Evolutionary conservation across 768 basidiomycete species (phyloP).

Genomic region (Kwoniella sp.): DNA sequence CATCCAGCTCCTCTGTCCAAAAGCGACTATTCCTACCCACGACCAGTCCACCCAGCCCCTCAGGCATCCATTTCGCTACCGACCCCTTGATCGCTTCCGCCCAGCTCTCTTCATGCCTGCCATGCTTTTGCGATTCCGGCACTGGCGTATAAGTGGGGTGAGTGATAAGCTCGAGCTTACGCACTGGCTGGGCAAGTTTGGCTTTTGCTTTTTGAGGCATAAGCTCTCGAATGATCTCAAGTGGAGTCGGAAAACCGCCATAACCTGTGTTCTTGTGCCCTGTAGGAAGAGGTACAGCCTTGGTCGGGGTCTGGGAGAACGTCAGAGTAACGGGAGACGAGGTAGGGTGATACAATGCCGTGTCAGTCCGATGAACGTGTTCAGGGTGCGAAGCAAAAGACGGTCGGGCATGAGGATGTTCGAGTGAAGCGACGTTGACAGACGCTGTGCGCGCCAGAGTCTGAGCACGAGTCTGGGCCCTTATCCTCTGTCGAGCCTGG

Average conservation of each 20-base stretch:
- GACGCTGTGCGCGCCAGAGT: slow-evolving; percentile 4
- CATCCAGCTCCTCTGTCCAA: slow-evolving; percentile 49
- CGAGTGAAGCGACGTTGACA: slow-evolving; percentile 1
- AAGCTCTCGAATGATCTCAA: slow-evolving; percentile 10
- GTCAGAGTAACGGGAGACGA: background rate
- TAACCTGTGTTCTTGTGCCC: slow-evolving; percentile 21
- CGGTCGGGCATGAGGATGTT: slow-evolving; percentile 1
- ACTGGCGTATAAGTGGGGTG: slow-evolving; percentile 1
- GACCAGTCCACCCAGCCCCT: slow-evolving; percentile 38
- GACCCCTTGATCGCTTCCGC: slow-evolving; percentile 17
- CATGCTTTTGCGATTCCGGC: background rate
- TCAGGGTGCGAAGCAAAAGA: background rate
- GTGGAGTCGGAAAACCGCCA: slow-evolving; percentile 26
- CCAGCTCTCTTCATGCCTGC: slow-evolving; percentile 25
- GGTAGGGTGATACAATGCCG: slow-evolving; percentile 7
- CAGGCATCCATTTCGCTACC: slow-evolving; percentile 48
- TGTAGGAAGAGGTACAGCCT: slow-evolving; percentile 1
- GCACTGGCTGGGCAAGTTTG: slow-evolving; percentile 11
- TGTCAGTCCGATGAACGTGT: background rate
- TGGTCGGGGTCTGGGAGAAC: background rate
- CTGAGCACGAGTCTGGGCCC: slow-evolving; percentile 15
- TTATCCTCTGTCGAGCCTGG: slow-evolving; percentile 12
- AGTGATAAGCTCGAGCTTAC: slow-evolving; percentile 12
- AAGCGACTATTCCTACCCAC: slow-evolving; percentile 51
- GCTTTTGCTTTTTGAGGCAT: slow-evolving; percentile 11